Evolutionary conservation across 768 basidiomycete species (phyloP), one percentile per base, ranked within the genome.

Genomic region (Cystobasidium ongulense): DNA sequence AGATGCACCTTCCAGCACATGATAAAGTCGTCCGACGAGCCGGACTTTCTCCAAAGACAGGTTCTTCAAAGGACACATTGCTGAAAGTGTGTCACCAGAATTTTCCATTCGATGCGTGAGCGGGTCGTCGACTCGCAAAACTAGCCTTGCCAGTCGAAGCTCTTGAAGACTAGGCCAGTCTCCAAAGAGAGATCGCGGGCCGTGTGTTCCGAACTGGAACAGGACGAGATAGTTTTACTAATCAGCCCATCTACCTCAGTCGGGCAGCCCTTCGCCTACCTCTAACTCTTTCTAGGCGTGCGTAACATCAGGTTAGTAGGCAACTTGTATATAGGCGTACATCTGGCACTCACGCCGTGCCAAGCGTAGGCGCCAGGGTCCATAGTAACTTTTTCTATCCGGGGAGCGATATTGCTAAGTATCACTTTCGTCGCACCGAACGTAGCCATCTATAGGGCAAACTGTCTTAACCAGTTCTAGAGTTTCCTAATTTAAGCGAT

Each of bases 341-440:
- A 64, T 23, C 17, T 35, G 27, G 17, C 1, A 67, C 65, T 33
- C 25, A 67, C 65, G 43, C 43, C 43, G 52, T 67, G 65, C 65
- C 65, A 67, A 11, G 8, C 65, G 33, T 67, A 67, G 46, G 17
- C 65, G 18, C 52, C 52, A n/a, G 65, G 65, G 35, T 67, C 65
- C 29, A 67, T 52, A 11, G 65, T 67, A 25, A 29, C 25, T 13
- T 52, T 43, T 25, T 67, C 65, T 25, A 67, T 46, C 10, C 65
- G 38, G 1, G 39, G 23, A 5, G 65, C 65, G 17, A 52, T 52
- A 31, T 39, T 25, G 10, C 23, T 4, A 1, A 67, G 46, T n/a
- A 67, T 53, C 10, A 52, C 25, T 25, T 53, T 25, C 25, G 65
- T 67, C 10, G 65, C 65, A 1, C 65, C 65, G 27, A 46, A 67